Evolutionary conservation across 2,329 filamentous ascomycete genomes (phyloP).

Genomic region (Paramyrothecium sp.): DNA sequence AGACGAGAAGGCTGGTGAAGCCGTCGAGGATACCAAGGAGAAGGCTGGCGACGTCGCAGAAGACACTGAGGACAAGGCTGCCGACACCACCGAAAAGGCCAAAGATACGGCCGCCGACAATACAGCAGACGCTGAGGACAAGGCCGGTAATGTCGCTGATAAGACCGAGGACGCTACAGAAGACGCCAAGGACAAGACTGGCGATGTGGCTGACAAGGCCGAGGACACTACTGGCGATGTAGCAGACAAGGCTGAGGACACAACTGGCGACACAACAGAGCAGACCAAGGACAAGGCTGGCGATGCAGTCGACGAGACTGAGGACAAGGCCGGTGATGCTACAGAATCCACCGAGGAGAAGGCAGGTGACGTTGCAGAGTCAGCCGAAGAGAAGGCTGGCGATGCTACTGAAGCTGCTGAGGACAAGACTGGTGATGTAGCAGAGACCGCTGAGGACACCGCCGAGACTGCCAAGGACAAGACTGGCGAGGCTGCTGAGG

Average conservation of each 20-base stretch:
- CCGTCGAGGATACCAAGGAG: constrained; percentile 5
- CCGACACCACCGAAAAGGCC: neutral
- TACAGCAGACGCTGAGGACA: constrained; percentile 3
- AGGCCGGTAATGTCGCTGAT: constrained; percentile 7
- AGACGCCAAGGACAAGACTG: neutral
- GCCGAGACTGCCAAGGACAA: neutral
- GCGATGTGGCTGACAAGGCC: neutral
- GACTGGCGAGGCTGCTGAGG: neutral
- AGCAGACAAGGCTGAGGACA: no score
- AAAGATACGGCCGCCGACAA: neutral
- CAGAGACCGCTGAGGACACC: neutral
- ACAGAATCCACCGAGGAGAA: constrained; percentile 15
- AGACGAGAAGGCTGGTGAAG: neutral
- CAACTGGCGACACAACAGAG: neutral
- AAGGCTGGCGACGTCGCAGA: constrained; percentile 1
- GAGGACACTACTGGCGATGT: no score
- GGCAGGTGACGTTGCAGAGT: neutral
- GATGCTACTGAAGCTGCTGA: constrained; percentile 1
- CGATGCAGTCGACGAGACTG: constrained; percentile 30
- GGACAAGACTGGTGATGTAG: constrained; percentile 2
- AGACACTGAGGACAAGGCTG: neutral
- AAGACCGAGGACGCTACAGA: constrained; percentile 5
- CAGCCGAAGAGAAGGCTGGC: neutral
- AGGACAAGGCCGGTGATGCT: constrained; percentile 8
- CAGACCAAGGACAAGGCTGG: constrained; percentile 7